A percentile compares a stretch with the other conserved stretches of the same genome.
phyloP scores from a whole-genome alignment of 345 rosid genomes.

The Microcos paniculata region DNA sequence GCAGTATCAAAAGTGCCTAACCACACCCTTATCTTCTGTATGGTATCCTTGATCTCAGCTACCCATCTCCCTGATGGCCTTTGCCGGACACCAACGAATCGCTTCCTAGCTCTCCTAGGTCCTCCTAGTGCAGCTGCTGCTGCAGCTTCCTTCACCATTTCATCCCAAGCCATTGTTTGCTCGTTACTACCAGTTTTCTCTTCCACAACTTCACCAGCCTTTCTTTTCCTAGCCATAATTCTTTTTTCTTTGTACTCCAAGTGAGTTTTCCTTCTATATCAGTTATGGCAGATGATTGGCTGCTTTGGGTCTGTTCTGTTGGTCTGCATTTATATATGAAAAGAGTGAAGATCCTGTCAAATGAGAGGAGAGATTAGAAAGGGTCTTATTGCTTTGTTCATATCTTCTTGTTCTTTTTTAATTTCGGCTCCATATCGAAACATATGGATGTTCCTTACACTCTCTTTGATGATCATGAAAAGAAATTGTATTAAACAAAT shows the following conservation, averaged over 20 bases:
- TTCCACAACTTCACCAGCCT: constrained; percentile 28
- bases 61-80: constrained; percentile 66
- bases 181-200: constrained; percentile 18
- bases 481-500: too few species aligned
- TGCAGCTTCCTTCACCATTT: constrained; percentile 48
- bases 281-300: not conserved
- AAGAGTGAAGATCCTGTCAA: constrained; percentile 33
- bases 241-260: not conserved
- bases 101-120: constrained; percentile 39
- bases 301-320: constrained; percentile 7
- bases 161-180: constrained; percentile 43
- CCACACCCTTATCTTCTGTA: constrained; percentile 59
- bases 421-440: constrained; percentile 18
- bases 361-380: constrained; percentile 25
- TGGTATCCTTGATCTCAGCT: constrained; percentile 60
- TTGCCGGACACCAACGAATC: constrained; percentile 53
- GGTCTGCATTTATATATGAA: constrained; percentile 26
- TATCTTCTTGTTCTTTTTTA: constrained; percentile 29
- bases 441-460: constrained; percentile 25
- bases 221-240: constrained; percentile 56
- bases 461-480: not conserved
- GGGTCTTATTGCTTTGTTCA: constrained; percentile 34
- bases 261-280: constrained; percentile 1
- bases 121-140: constrained; percentile 39
- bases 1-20: constrained; percentile 55